Percentiles rank a stretch among this genome's conserved stretches.
Evolutionary conservation across 108 stramenopile genomes (phyloP).

Genomic region (Conticribra guillardii): DNA sequence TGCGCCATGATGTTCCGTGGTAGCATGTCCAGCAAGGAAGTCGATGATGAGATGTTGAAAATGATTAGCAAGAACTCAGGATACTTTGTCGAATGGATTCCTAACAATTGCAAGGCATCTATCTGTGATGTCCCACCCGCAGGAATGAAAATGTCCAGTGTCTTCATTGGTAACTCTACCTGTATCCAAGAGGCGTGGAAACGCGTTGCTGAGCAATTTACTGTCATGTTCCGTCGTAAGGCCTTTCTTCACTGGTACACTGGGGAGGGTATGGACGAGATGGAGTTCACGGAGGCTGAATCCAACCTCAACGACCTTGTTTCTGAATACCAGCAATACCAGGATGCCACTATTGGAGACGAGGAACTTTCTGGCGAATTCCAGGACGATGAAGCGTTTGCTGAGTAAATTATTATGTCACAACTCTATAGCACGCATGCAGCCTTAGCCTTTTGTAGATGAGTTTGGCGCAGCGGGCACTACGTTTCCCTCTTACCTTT

Average conservation of each 20-base stretch:
- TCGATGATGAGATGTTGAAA: slow-evolving; percentile 87
- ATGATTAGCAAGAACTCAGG: slow-evolving; percentile 90
- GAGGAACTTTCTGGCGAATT: slow-evolving; percentile 50
- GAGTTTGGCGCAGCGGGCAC: not conserved
- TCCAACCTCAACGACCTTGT: slow-evolving; percentile 86
- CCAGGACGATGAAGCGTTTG: slow-evolving; percentile 39
- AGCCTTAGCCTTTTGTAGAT: not conserved
- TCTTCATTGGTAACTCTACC: slow-evolving; percentile 81
- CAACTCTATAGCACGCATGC: not conserved
- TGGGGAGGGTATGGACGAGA: slow-evolving; percentile 85
- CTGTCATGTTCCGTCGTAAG: slow-evolving; percentile 91
- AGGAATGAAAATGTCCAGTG: slow-evolving; percentile 76
- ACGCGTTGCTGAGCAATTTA: slow-evolving; percentile 85
- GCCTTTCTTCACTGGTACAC: slow-evolving; percentile 90
- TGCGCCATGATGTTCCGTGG: slow-evolving; percentile 79
- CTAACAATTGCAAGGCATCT: slow-evolving; percentile 91
- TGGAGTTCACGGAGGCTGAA: slow-evolving; percentile 90
- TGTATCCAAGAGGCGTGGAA: slow-evolving; percentile 86
- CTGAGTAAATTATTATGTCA: slow-evolving; percentile 2
- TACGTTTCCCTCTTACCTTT: not conserved
- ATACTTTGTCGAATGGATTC: slow-evolving; percentile 92
- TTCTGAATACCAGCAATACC: slow-evolving; percentile 91
- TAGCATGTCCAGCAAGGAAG: slow-evolving; percentile 73
- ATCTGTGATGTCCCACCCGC: slow-evolving; percentile 87
- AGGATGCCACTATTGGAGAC: slow-evolving; percentile 89